A percentile compares a stretch with the other conserved stretches of the same genome.
Evolutionary conservation across 495 filamentous ascomycete species (phyloP).

Genomic region (Penicillium dipodomyicola): DNA sequence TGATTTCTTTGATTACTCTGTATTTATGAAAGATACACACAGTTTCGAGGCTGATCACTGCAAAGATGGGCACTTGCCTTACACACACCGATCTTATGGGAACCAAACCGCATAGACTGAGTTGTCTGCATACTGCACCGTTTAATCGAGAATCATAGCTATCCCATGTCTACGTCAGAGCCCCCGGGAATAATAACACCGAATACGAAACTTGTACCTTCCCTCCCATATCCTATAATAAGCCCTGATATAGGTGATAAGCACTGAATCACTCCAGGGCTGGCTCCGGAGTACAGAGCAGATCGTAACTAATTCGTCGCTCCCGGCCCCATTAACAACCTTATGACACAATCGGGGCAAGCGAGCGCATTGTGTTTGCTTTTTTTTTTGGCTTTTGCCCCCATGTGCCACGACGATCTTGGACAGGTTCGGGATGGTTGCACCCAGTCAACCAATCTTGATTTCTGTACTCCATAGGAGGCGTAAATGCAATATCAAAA

Average conservation of each 20-base stretch:
- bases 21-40: neutral
- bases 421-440: neutral
- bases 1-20: neutral
- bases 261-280: neutral
- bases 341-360: slow-evolving; percentile 6
- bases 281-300: no score
- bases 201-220: neutral
- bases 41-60: slow-evolving; percentile 10
- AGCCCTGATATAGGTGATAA: neutral
- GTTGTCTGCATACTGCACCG: neutral
- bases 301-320: neutral
- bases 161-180: slow-evolving; percentile 5
- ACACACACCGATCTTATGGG: slow-evolving; percentile 1
- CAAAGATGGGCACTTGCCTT: neutral
- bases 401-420: slow-evolving; percentile 12
- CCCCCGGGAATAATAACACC: neutral
- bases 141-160: neutral
- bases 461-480: neutral
- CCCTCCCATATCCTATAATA: slow-evolving; percentile 1
- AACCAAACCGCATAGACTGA: slow-evolving; percentile 1
- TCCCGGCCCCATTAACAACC: neutral
- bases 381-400: neutral
- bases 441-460: slow-evolving; percentile 3
- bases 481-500: neutral
- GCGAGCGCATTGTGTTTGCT: slow-evolving; percentile 1